Base-by-base conservation (phyloP, 2,329 filamentous ascomycete genomes). In the Chaetoscypha palmicola region DNA sequence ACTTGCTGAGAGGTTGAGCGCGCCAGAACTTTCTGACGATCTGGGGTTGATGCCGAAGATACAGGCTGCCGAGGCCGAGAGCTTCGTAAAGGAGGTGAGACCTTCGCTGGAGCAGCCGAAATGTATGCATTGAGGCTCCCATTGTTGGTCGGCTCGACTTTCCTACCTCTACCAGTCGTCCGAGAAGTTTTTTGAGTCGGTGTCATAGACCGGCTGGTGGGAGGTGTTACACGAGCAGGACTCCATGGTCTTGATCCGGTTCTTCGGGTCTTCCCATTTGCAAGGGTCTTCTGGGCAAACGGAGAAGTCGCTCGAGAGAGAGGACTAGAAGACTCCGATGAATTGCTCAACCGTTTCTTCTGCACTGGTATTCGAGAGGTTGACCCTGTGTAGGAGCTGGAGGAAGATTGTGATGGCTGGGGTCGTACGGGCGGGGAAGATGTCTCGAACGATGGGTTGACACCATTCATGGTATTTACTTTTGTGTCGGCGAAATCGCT, bases 41-140 rank as follows among this genome's bases (percentile, higher is more conserved):
- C 16, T 17, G 12, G n/a, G n/a, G 83, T 84, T 2, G 76, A 76
- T n/a, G 83, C 83, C 43, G 78, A 71, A 8, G 86, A 87, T 17
- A 94, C 81, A 7, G 85, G 82, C 58, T 87, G 82, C 40, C 87
- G 74, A n/a, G 86, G 86, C 32, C 86, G 74, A 32, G 87, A 92
- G 58, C 86, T 92, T 58, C 88, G 78, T 38, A 94, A 68, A 8
- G 83, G 79, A 3, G 88, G 87, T 1, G 89, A 94, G 24, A 82
- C 73, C 59, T 86, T 87, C 0, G 85, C 77, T 14, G 73, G 71
- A 33, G 85, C 78, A 24, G 77, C 70, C 45, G 83, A 76, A 52
- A 92, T 85, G 61, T 85, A 86, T 30, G 86, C 85, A 54, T 83
- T 81, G 10, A 92, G 71, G 39, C 77, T 79, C 55, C 69, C 74